Conservation (phyloP, 2,329 filamentous ascomycete species). For the Sporothrix pallida region DNA sequence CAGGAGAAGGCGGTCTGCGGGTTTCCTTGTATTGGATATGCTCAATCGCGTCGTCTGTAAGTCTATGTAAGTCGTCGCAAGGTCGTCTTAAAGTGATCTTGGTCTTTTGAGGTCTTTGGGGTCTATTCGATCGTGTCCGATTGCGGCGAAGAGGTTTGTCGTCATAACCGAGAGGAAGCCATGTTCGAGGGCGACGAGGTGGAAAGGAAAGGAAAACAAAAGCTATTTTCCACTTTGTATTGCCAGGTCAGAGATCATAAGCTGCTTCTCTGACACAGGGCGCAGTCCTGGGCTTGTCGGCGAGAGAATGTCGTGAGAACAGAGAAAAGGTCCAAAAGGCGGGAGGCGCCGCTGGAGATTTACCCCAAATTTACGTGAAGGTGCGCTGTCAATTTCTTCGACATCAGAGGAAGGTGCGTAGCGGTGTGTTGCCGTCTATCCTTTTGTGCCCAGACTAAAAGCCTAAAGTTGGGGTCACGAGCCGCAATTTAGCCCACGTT, state of each 20-base stretch:
- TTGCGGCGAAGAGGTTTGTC: neutral
- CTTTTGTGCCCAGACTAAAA: neutral
- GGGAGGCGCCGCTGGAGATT: constrained; percentile 17
- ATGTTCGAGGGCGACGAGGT: neutral
- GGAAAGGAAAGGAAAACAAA: neutral
- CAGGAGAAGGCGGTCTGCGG: too few species aligned
- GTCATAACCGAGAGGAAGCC: neutral
- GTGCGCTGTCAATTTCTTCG: neutral
- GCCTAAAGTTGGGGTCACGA: constrained; percentile 18
- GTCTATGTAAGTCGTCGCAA: neutral
- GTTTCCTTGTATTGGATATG: too few species aligned
- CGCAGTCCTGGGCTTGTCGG: neutral
- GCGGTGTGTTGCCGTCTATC: constrained; percentile 5
- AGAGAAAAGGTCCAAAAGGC: neutral
- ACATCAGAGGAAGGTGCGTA: constrained; percentile 16
- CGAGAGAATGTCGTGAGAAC: neutral
- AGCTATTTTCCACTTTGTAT: neutral
- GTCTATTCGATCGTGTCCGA: neutral
- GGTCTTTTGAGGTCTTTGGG: neutral
- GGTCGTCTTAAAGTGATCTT: neutral
- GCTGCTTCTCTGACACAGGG: neutral
- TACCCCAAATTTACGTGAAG: neutral
- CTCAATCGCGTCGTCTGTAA: too few species aligned
- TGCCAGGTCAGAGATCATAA: neutral
- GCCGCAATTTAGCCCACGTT: constrained; percentile 19